phyloP scores from a whole-genome alignment of 2,329 filamentous ascomycete genomes.

The Colletotrichum truncatum region DNA sequence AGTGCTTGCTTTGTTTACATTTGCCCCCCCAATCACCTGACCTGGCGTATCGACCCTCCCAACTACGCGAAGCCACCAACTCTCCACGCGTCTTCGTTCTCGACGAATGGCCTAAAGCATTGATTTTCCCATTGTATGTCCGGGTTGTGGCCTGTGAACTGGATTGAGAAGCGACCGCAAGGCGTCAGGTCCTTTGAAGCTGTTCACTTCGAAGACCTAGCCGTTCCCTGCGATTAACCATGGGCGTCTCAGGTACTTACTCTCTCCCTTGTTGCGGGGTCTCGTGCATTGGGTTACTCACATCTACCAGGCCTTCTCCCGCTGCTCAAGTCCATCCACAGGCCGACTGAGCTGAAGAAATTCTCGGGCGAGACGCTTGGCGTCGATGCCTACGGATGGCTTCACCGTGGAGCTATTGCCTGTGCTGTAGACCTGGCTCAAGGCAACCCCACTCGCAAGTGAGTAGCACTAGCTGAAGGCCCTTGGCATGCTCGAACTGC shows the following conservation, averaged over 20 bases:
- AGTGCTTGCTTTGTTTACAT: constrained; percentile 29
- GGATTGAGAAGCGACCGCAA: constrained; percentile 1
- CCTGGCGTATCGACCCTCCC: constrained; percentile 13
- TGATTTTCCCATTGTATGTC: neutral
- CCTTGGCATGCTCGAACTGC: neutral
- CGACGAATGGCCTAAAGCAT: constrained; percentile 21
- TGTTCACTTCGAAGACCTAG: constrained; percentile 3
- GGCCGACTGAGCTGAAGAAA: constrained; percentile 85
- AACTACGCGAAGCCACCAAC: constrained; percentile 5
- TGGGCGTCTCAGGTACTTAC: constrained; percentile 33
- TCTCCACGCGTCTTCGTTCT: constrained; percentile 16
- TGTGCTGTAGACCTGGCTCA: constrained; percentile 92
- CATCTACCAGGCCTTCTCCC: constrained; percentile 81
- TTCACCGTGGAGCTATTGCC: constrained; percentile 89
- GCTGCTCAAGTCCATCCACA: constrained; percentile 95
- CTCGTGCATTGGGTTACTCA: constrained; percentile 10
- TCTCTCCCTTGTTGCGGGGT: constrained; percentile 15
- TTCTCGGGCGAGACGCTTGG: constrained; percentile 88
- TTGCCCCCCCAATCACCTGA: constrained; percentile 28
- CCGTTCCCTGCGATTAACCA: constrained; percentile 21
- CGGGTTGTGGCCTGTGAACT: constrained; percentile 16
- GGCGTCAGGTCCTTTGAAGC: neutral
- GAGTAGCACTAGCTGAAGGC: constrained; percentile 42
- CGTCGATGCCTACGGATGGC: constrained; percentile 98
- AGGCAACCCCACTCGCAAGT: constrained; percentile 89